Evolutionary conservation across 768 basidiomycete species (phyloP), one percentile per base, ranked within the genome.

Genomic region (Kwoniella bestiolae): DNA sequence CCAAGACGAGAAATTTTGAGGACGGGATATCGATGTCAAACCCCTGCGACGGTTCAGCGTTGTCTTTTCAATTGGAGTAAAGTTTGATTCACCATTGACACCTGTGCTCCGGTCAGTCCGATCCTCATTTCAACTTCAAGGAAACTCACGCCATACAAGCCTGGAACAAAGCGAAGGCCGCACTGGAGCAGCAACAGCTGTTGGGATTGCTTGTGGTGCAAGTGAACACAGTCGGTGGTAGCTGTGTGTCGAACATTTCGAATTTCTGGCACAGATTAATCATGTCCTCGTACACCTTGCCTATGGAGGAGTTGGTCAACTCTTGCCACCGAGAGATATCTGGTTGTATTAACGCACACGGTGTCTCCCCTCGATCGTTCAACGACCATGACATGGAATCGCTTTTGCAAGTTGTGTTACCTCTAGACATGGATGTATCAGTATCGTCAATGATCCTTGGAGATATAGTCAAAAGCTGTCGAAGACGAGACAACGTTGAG

Each of bases 1-100:
- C 50, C 50, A 51, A 12, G 50, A 51, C 26, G 50, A 51, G 50
- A 51, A 51, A 28, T 51, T 51, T 18, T 51, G 50, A 28, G 50
- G 14, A 29, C 23, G 25, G 29, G 50, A 26, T 51, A 51, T 26
- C 50, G 50, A 51, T 6, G 50, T 31, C 14, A 51, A 14, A 29
- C 26, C 50, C 50, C 50, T 51, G 12, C 14, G 9, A 18, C 14
- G 26, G 26, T 11, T 21, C 16, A 25, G 21, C 21, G 25, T 26
- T 14, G 28, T 26, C 26, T 14, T 21, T 25, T 14, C 46, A 47
- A 3, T n/a, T 47, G 18, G 18, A 23, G n/a, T n/a, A 47, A 21
- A 25, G 46, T 11, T 21, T 16, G 9, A 51, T 26, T 51, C 28
- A 51, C 50, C 50, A 51, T 51, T 51, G 50, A 51, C 50, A 51